These are phyloP conservation scores for Aegilops umbellulata DNA, from an alignment of 176 grass and related monocot species.

Conservation along the genomic window DNA sequence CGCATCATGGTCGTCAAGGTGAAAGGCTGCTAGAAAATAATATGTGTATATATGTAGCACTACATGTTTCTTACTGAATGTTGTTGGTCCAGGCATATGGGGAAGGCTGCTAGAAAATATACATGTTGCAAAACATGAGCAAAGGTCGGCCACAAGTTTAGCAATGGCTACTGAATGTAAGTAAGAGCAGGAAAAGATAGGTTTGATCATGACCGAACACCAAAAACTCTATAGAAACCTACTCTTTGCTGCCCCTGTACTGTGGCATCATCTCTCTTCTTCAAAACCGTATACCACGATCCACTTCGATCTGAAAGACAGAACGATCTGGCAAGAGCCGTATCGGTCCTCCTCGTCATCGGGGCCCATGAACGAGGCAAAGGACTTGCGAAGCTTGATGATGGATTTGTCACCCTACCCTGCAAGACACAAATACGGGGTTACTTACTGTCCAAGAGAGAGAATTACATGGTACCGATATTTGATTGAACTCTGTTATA, in stretches of 20 bases:
- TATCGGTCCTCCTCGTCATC: not conserved
- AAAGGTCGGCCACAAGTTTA: not conserved
- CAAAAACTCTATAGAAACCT: not conserved
- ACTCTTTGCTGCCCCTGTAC: not conserved
- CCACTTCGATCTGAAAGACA: not conserved
- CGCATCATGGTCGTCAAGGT: not conserved
- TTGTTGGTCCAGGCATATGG: not conserved
- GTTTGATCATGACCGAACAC: not conserved
- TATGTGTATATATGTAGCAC: not conserved
- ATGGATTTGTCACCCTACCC: no score
- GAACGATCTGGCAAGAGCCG: not conserved
- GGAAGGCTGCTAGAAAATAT: not conserved
- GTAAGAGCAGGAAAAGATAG: no score
- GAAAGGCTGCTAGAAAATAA: not conserved
- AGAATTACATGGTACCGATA: no score
- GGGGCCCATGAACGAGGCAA: not conserved
- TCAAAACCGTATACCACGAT: not conserved
- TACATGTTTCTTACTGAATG: not conserved
- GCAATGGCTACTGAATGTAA: not conserved
- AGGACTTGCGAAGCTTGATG: not conserved
- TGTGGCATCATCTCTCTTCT: not conserved
- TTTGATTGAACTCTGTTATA: no score
- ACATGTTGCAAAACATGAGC: not conserved
- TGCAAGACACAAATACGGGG: no score
- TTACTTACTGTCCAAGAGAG: no score